These are phyloP conservation scores for Pichia sp. DNA, from an alignment of 1,139 yeast genomes.

Conservation along the genomic window DNA sequence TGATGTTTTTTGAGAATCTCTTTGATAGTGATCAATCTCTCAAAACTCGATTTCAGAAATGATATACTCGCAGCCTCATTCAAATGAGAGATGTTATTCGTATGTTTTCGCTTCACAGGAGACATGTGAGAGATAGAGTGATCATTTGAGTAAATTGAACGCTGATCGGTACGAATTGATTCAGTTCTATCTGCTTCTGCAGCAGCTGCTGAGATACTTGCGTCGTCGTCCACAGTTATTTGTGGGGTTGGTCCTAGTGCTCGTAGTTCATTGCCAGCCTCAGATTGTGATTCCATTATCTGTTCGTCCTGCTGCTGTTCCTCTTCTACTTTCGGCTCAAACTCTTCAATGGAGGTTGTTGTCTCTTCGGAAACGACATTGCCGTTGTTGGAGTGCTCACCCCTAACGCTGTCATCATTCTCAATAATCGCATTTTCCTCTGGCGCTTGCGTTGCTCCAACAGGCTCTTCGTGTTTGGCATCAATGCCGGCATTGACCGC, in stretches of 20 bases:
- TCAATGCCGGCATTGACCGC: no score
- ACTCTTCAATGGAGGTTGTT: no score
- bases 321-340: no score
- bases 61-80: constrained; percentile 30
- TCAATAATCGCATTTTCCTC: no score
- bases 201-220: neutral
- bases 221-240: neutral
- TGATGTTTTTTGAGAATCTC: constrained; percentile 41
- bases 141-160: constrained; percentile 6
- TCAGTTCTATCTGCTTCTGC: neutral
- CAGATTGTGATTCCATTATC: neutral
- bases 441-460: no score
- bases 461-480: no score
- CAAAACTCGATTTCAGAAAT: constrained; percentile 43
- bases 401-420: no score
- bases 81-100: constrained; percentile 12
- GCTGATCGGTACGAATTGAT: constrained; percentile 10
- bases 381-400: no score
- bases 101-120: constrained; percentile 7
- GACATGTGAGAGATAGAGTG: constrained; percentile 10
- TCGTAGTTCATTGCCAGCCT: neutral
- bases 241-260: no score
- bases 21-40: constrained; percentile 37
- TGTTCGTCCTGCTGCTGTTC: neutral
- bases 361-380: no score